Percentiles rank a stretch among this genome's conserved stretches.
Evolutionary conservation across 495 filamentous ascomycete genomes (phyloP).

Genomic region (Penicillium atrosanguineum): DNA sequence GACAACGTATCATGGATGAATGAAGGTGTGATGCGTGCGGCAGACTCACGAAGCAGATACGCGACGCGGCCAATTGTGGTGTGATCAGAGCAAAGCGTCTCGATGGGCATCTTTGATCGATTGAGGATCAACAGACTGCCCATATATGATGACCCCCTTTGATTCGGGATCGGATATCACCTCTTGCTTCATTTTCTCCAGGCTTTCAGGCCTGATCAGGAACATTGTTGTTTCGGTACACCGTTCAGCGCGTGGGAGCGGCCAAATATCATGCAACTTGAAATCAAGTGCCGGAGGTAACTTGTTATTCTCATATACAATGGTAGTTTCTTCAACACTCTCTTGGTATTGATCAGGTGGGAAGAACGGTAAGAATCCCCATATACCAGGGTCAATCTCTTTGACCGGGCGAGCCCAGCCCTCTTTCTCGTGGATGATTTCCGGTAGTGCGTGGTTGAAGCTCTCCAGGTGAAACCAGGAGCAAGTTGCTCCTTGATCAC

Average conservation of each 20-base stretch:
- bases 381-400: slow-evolving; percentile 9
- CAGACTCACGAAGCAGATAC: slow-evolving; percentile 7
- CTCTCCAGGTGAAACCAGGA: slow-evolving; percentile 3
- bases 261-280: slow-evolving; percentile 5
- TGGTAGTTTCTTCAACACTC: neutral
- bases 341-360: slow-evolving; percentile 1
- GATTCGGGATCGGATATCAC: slow-evolving; percentile 6
- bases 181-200: slow-evolving; percentile 10
- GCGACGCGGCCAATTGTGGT: slow-evolving; percentile 7
- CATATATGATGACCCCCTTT: slow-evolving; percentile 8
- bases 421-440: slow-evolving; percentile 7
- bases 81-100: slow-evolving; percentile 7
- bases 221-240: slow-evolving; percentile 6
- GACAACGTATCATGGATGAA: slow-evolving; percentile 5
- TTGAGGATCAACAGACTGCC: slow-evolving; percentile 7
- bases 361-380: slow-evolving; percentile 3
- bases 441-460: slow-evolving; percentile 5
- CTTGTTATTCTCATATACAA: neutral
- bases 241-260: slow-evolving; percentile 6
- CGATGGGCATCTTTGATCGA: slow-evolving; percentile 8
- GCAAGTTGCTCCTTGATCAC: slow-evolving; percentile 5
- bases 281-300: slow-evolving; percentile 1
- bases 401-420: slow-evolving; percentile 5
- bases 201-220: slow-evolving; percentile 1
- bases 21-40: slow-evolving; percentile 6